Conservation (phyloP, 192 early-diverging fungal species). For the Paraglomus brasilianum region DNA sequence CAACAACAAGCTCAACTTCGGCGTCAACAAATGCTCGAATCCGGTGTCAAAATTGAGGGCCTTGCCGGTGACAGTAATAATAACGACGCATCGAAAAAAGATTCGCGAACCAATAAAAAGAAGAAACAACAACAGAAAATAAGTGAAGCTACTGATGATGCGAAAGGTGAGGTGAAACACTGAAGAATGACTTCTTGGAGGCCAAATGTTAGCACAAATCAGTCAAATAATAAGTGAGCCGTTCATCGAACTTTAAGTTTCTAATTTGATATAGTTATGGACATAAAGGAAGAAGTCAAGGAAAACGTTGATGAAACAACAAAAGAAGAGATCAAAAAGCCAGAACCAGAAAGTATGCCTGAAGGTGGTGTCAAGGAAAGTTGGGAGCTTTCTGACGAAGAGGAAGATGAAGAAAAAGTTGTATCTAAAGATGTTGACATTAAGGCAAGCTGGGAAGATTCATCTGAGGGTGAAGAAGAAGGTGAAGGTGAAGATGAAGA, state of each 20-base stretch:
- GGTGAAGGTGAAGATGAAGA: constrained; percentile 32
- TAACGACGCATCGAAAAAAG: constrained; percentile 61
- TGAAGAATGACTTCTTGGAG: not conserved
- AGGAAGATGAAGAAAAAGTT: constrained; percentile 34
- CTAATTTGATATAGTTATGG: constrained; percentile 17
- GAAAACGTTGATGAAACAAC: constrained; percentile 39
- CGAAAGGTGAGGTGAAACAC: not conserved
- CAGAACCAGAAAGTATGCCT: not conserved
- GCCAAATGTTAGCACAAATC: not conserved
- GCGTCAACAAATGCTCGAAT: constrained; percentile 74
- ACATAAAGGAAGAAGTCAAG: constrained; percentile 30
- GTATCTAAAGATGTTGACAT: constrained; percentile 49
- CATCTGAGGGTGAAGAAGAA: constrained; percentile 39
- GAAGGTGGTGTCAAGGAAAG: not conserved
- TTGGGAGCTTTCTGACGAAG: constrained; percentile 45
- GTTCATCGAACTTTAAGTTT: not conserved
- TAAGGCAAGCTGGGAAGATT: constrained; percentile 55
- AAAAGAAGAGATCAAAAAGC: not conserved
- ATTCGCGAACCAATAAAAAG: constrained; percentile 76
- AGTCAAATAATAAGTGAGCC: constrained; percentile 30
- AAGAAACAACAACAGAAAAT: constrained; percentile 54
- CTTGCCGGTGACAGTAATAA: constrained; percentile 43
- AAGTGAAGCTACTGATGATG: not conserved
- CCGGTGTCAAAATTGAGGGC: constrained; percentile 77
- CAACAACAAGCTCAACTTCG: constrained; percentile 66